Evolutionary conservation across 805 yeast species (phyloP).

Genomic region (Crinitomyces ghanaensis): DNA sequence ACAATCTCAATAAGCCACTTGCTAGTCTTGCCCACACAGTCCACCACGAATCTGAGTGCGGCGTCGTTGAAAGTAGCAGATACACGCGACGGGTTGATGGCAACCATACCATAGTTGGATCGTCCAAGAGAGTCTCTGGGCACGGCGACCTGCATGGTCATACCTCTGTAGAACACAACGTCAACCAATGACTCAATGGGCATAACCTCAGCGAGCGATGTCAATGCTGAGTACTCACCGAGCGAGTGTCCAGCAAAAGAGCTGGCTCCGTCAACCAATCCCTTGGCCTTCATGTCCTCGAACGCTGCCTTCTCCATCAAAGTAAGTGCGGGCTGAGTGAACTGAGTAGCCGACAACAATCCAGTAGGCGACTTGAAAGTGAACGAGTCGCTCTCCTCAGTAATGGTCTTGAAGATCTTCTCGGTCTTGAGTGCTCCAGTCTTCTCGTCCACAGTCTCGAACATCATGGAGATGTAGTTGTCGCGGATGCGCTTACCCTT

Average conservation of each 20-base stretch:
- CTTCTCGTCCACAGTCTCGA: constrained; percentile 81
- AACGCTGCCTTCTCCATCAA: constrained; percentile 98
- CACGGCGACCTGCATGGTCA: constrained; percentile 99
- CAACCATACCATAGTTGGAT: constrained; percentile 98
- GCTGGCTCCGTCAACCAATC: constrained; percentile 76
- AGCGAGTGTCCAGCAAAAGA: constrained; percentile 98
- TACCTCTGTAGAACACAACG: constrained; percentile 98
- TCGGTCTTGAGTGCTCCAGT: constrained; percentile 81
- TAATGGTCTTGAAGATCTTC: constrained; percentile 89
- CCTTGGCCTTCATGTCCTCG: constrained; percentile 94
- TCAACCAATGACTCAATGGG: constrained; percentile 95
- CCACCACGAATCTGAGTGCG: constrained; percentile 89
- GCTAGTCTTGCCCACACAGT: constrained; percentile 71
- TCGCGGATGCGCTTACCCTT: constrained; percentile 91
- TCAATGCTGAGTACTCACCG: constrained; percentile 97
- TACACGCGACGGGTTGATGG: constrained; percentile 93
- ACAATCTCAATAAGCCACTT: constrained; percentile 96
- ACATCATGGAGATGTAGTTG: constrained; percentile 93
- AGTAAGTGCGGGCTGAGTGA: constrained; percentile 98
- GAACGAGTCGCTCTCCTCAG: constrained; percentile 66
- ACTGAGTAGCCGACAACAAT: constrained; percentile 93
- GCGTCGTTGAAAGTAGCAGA: constrained; percentile 81
- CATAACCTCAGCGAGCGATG: constrained; percentile 97
- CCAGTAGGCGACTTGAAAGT: constrained; percentile 92
- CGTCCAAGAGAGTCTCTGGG: constrained; percentile 93